phyloP scores from a whole-genome alignment of 169 alveolate genomes.

The Hepatocystis sp. region DNA sequence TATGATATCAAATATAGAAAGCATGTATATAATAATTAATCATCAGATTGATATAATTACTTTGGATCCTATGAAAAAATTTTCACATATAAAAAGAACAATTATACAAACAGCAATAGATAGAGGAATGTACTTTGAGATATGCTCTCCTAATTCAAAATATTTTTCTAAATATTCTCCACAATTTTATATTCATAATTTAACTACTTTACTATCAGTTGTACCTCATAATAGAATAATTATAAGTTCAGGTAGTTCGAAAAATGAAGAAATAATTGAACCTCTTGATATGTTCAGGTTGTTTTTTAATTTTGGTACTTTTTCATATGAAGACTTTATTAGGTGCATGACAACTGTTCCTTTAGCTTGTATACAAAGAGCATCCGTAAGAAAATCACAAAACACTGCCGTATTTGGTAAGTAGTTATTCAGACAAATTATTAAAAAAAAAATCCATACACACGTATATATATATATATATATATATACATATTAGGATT shows the following conservation, averaged over 20 bases:
- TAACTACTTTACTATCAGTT: conserved; percentile 8
- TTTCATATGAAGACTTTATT: conserved; percentile 42
- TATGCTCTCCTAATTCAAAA: conserved; percentile 21
- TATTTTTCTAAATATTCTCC: too few species aligned
- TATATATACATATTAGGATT: too few species aligned
- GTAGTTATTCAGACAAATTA: neutral
- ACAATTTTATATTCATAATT: neutral
- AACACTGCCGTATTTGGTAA: conserved; percentile 58
- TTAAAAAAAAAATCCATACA: too few species aligned
- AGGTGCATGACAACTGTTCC: conserved; percentile 51
- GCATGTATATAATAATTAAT: conserved; percentile 7
- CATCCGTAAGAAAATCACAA: conserved; percentile 43
- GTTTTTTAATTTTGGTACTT: conserved; percentile 33
- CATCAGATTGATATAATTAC: conserved; percentile 57
- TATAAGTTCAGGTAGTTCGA: conserved; percentile 24
- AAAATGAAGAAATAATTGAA: conserved; percentile 17
- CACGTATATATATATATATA: too few species aligned
- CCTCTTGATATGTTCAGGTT: conserved; percentile 42
- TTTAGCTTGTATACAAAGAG: conserved; percentile 57
- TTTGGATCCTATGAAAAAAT: conserved; percentile 8
- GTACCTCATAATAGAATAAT: conserved; percentile 42
- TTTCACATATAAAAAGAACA: conserved; percentile 21
- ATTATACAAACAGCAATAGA: conserved; percentile 50
- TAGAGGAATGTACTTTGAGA: conserved; percentile 54
- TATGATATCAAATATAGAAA: conserved; percentile 13